Evolutionary conservation across 106 monocot genomes (phyloP), one percentile per base, ranked within the genome.

Genomic region (Chionographis japonica): DNA sequence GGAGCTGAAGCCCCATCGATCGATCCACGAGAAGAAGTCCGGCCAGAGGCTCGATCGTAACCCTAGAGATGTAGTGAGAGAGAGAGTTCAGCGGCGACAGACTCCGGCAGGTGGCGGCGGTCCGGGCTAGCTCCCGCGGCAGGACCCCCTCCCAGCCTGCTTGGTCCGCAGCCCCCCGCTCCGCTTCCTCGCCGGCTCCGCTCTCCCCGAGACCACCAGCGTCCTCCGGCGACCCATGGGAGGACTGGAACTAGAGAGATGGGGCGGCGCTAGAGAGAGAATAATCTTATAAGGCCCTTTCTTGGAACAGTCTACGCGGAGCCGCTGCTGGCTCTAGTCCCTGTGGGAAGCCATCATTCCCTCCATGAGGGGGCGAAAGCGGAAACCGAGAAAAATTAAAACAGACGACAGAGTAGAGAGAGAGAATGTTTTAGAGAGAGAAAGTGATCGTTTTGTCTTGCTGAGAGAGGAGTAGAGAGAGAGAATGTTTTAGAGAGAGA

Each of bases 1-100:
- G 76, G 3, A 88, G 67, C 50, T 62, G 61, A 50, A 71, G 6
- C 57, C 65, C 82, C 91, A 87, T 87, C 49, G 36, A 14, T 40
- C 62, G 5, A 27, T 27, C 27, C 27, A 27, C 27, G 27, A 27
- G 27, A 6, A 10, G 9, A 46, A 46, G 2, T 46, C 9, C 8
- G 46, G 46, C 8, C 46, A 46, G 46, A 46, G 9, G 27, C 46
- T 46, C 43, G 42, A 63, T 63, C 62, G 62, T 6, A 43, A 63
- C 40, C 40, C 62, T 41, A 63, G 46, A 63, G 20, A 54, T 5
- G 56, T 9, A 56, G 39, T 40, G 39, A 57, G 3, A 56, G 39
- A 46, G 8, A 10, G 9, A 10, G 9, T 46, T 10, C 46, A 46
- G 46, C 9, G 5, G 2, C 5, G 46, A 46, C 8, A 46, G 46